These are phyloP conservation scores for Fusarium sp. DNA, from an alignment of 2,329 filamentous ascomycete genomes.

Conservation along the genomic window DNA sequence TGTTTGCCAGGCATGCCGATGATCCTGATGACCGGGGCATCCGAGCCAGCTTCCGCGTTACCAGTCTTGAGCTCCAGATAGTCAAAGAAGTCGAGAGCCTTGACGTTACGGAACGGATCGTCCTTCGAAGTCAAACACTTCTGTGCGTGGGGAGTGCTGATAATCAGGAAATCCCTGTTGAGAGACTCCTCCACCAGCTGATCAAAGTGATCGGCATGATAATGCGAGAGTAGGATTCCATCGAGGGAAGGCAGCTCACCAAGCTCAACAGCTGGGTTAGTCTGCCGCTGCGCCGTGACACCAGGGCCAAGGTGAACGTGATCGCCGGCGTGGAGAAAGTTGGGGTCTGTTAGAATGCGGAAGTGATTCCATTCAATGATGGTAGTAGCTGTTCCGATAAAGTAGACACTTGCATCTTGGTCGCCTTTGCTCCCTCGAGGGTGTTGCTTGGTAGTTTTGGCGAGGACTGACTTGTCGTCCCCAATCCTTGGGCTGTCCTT, in stretches of 20 bases:
- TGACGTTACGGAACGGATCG: slow-evolving; percentile 67
- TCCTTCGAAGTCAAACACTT: slow-evolving; percentile 58
- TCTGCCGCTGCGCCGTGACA: slow-evolving; percentile 65
- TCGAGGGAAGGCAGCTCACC: slow-evolving; percentile 71
- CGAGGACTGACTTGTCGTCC: slow-evolving; percentile 14
- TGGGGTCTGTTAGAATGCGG: slow-evolving; percentile 69
- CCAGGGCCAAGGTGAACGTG: slow-evolving; percentile 76
- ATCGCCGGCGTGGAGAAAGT: slow-evolving; percentile 75
- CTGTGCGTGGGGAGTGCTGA: slow-evolving; percentile 73
- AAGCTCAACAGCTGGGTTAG: slow-evolving; percentile 71
- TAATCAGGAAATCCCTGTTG: slow-evolving; percentile 67
- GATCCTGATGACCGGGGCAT: slow-evolving; percentile 59
- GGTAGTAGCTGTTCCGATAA: slow-evolving; percentile 69
- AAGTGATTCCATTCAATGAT: slow-evolving; percentile 66
- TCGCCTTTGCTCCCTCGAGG: slow-evolving; percentile 21
- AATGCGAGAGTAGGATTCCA: slow-evolving; percentile 71
- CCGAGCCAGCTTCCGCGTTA: slow-evolving; percentile 38
- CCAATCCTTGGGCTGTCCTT: slow-evolving; percentile 15
- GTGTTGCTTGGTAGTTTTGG: slow-evolving; percentile 30
- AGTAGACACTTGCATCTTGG: slow-evolving; percentile 57
- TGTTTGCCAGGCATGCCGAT: slow-evolving; percentile 76
- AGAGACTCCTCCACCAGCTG: slow-evolving; percentile 53
- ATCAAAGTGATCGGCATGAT: slow-evolving; percentile 67
- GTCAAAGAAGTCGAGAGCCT: slow-evolving; percentile 68
- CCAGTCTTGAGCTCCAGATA: slow-evolving; percentile 49